Evolutionary conservation across 768 basidiomycete species (phyloP).

Genomic region (Serendipita sp.): DNA sequence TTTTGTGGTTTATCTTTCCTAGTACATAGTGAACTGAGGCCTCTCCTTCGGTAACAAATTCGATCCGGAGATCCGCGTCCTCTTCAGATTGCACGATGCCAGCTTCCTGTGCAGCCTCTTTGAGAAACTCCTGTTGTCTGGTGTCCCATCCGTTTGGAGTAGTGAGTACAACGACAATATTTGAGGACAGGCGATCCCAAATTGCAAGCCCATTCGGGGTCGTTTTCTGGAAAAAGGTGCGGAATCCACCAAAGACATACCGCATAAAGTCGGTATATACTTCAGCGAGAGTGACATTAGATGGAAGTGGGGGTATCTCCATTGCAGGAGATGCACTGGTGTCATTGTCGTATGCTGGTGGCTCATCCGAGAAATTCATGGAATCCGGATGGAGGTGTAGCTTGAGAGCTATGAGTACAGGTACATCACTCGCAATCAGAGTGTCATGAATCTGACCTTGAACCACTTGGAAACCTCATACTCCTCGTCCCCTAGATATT

Average conservation of each 20-base stretch:
- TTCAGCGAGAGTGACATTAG: neutral
- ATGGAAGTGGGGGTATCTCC: neutral
- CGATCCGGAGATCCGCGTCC: neutral
- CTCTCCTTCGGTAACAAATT: neutral
- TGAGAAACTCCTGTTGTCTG: neutral
- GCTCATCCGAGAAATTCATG: neutral
- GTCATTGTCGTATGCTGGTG: neutral
- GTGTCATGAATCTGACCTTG: neutral
- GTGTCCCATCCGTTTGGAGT: neutral
- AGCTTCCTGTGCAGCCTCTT: neutral
- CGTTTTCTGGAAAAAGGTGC: neutral
- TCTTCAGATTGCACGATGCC: neutral
- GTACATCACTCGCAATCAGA: neutral
- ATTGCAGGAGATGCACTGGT: neutral
- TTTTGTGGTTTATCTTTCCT: neutral
- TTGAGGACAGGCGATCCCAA: neutral
- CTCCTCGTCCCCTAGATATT: neutral
- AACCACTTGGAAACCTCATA: neutral
- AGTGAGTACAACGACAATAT: neutral
- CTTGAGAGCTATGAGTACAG: neutral
- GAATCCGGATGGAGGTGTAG: conserved; percentile 7
- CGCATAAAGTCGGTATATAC: neutral
- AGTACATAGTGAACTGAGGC: neutral
- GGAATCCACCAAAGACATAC: neutral
- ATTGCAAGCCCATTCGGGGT: neutral